Percentiles rank a stretch among this genome's conserved stretches.
Conservation (phyloP, 495 filamentous ascomycete genomes). For the Lichina pygmaea region DNA sequence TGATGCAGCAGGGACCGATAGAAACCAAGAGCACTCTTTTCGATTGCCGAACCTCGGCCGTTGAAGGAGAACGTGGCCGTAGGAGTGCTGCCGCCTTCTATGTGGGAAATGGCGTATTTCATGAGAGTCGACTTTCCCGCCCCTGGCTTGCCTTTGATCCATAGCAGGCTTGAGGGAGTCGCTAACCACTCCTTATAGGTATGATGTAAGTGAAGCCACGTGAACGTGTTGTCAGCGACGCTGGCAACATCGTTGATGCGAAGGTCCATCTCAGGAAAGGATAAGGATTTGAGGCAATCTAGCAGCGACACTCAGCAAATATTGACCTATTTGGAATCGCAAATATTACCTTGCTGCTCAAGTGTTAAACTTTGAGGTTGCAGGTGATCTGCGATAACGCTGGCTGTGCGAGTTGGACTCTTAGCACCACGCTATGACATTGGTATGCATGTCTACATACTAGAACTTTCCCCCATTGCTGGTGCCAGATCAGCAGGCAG, state of each 20-base stretch:
- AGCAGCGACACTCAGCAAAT: neutral
- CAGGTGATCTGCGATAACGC: too few relatives aligned
- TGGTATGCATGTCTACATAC: too few relatives aligned
- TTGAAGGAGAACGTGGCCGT: slow-evolving; percentile 8
- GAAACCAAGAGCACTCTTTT: slow-evolving; percentile 7
- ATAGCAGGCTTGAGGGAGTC: slow-evolving; percentile 8
- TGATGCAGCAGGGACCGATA: slow-evolving; percentile 5
- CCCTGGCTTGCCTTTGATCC: slow-evolving; percentile 11
- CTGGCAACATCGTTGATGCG: neutral
- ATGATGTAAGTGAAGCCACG: slow-evolving; percentile 10
- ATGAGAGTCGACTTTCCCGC: slow-evolving; percentile 19
- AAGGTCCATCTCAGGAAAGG: neutral
- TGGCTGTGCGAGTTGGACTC: too few relatives aligned
- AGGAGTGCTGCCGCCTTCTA: neutral
- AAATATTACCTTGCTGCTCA: too few relatives aligned
- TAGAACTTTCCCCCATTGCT: too few relatives aligned
- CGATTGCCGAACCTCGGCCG: slow-evolving; percentile 6
- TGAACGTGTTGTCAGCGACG: neutral
- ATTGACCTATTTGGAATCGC: too few relatives aligned
- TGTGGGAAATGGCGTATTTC: slow-evolving; percentile 10
- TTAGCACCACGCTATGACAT: too few relatives aligned
- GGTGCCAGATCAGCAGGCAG: too few relatives aligned
- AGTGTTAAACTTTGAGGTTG: too few relatives aligned
- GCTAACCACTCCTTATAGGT: neutral
- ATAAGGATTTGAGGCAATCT: neutral